Evolutionary conservation across 768 basidiomycete species (phyloP), one percentile per base, ranked within the genome.

Genomic region (Kwoniella sp.): DNA sequence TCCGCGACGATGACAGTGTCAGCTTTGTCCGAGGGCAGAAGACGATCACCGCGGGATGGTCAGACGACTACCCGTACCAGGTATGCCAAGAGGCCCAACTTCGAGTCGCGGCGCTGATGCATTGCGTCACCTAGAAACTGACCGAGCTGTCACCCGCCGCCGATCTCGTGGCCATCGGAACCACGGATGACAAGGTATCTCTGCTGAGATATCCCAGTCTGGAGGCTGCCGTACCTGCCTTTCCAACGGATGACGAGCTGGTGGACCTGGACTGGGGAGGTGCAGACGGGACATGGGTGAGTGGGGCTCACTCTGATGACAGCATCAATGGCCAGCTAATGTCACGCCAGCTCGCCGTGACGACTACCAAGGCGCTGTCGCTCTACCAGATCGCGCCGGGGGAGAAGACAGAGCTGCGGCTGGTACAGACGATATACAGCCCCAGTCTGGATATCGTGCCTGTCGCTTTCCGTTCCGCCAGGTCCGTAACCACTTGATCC

Each of bases 241-340:
- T 88, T 36, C 70, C 66, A 37, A 77, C 83, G 37, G 77, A 82
- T 14, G 41, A 33, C 39, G 90, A 95, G 72, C 83, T 98, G 38
- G 93, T 89, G 53, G 91, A 93, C 64, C 83, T 82, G 15, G 80
- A 88, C 6, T 87, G 95, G 77, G 85, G 85, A 23, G 75, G 78
- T 10, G 39, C 47, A 4, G 78, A 80, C 10, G 81, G 79, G 0
- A 33, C 52, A 22, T 65, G 62, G 62, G 72, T 71, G 28, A 48
- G 71, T 46, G 2, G 15, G 7, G 38, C 5, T 19, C 37, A 39
- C 9, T 14, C 26, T 19, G 17, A 38, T 38, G 19, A 7, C 37
- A 14, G 37, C 37, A 38, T 19, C 9, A 12, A 38, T 12, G 37
- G 8, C 14, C 19, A 36, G 27, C 34, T 19, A 12, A 6, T 25